Conservation (phyloP, 2,329 filamentous ascomycete species). For the Fusarium torreyae region DNA sequence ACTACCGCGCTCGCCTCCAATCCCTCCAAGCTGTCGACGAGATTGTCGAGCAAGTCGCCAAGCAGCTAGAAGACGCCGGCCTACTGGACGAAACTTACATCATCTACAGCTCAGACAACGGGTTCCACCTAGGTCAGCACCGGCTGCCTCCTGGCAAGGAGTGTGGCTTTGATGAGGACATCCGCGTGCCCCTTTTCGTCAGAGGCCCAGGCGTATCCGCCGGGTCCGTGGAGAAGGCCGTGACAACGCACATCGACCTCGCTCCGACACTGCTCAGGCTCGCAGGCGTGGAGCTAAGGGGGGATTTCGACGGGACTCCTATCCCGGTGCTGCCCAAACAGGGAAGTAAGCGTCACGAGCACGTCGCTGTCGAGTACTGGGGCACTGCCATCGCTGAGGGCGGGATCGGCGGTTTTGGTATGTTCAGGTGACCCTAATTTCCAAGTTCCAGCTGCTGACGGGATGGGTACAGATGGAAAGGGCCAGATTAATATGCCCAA, state of each 20-base stretch:
- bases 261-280: conserved; percentile 71
- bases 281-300: conserved; percentile 58
- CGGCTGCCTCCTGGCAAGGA: conserved; percentile 71
- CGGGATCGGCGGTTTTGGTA: conserved; percentile 48
- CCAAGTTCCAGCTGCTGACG: conserved; percentile 12
- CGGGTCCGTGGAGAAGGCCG: conserved; percentile 57
- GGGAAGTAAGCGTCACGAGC: conserved; percentile 60
- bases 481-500: conserved; percentile 48
- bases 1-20: conserved; percentile 66
- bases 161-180: conserved; percentile 72
- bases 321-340: conserved; percentile 60
- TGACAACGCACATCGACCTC: conserved; percentile 75
- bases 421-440: neutral
- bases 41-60: conserved; percentile 64
- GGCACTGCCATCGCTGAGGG: conserved; percentile 61
- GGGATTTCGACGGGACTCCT: conserved; percentile 70
- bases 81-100: conserved; percentile 74
- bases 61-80: conserved; percentile 64
- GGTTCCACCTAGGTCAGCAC: conserved; percentile 73
- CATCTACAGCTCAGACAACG: conserved; percentile 73
- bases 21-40: conserved; percentile 70
- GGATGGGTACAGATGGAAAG: conserved; percentile 35
- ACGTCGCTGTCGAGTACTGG: conserved; percentile 73
- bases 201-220: conserved; percentile 68
- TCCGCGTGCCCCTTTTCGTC: conserved; percentile 70